These are phyloP conservation scores for Stropharia rugosoannulata DNA, from an alignment of 768 basidiomycete genomes.

Conservation along the genomic window DNA sequence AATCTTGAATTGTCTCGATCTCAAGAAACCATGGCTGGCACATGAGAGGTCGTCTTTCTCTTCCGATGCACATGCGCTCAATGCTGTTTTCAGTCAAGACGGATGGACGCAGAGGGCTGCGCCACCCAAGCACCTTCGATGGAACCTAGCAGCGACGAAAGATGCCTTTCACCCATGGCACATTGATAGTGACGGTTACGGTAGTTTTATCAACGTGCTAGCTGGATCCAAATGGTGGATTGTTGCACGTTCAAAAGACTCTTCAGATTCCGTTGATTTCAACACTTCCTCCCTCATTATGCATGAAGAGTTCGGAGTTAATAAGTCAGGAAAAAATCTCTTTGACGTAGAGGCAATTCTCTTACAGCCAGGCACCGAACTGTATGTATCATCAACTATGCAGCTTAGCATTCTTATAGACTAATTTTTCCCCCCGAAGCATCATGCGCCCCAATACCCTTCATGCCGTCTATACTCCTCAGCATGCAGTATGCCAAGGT, in stretches of 20 bases:
- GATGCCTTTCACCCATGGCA: slow-evolving; percentile 14
- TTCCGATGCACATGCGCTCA: slow-evolving; percentile 6
- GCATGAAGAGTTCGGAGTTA: not conserved
- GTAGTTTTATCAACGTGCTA: slow-evolving; percentile 7
- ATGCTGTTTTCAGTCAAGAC: not conserved
- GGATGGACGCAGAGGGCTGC: not conserved
- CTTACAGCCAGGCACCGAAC: not conserved
- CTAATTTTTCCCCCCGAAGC: slow-evolving; percentile 7
- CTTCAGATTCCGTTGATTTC: not conserved
- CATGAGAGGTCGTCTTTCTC: not conserved
- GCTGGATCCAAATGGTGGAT: no score
- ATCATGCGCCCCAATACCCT: no score
- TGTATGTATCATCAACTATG: not conserved
- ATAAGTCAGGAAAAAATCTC: no score
- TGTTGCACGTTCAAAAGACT: not conserved
- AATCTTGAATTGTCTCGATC: slow-evolving; percentile 6
- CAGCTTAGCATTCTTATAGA: slow-evolving; percentile 5
- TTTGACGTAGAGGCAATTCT: not conserved
- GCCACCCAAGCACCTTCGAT: slow-evolving; percentile 12
- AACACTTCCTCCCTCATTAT: not conserved
- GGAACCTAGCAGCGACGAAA: slow-evolving; percentile 12
- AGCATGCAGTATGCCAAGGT: slow-evolving; percentile 17
- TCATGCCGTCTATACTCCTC: slow-evolving; percentile 16
- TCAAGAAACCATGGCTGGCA: not conserved
- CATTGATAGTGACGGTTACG: slow-evolving; percentile 15